Evolutionary conservation across 73 alveolate genomes (phyloP).

Genomic region (Urostyla sp.): DNA sequence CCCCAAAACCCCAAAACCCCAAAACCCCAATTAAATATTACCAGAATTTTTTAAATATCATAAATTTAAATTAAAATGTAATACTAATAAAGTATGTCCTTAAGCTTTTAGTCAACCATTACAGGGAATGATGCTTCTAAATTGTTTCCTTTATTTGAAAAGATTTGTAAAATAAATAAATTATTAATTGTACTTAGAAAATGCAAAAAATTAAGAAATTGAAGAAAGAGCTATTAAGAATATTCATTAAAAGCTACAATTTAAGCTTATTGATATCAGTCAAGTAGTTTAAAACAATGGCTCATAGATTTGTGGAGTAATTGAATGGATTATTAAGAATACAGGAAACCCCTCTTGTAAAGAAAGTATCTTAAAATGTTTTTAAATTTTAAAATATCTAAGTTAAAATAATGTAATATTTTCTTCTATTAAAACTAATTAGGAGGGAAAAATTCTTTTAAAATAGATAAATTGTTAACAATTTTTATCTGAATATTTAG

Average conservation of each 20-base stretch:
- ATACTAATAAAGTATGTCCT: background rate
- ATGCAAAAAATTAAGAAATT: slow-evolving; percentile 40
- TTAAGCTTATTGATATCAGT: slow-evolving; percentile 14
- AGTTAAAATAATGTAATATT: background rate
- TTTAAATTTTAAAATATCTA: background rate
- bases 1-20: slow-evolving; percentile 51
- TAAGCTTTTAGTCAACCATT: background rate
- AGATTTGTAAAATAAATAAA: slow-evolving; percentile 12
- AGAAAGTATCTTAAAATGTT: background rate
- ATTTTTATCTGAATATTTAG: background rate
- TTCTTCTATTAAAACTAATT: background rate
- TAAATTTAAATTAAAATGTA: background rate
- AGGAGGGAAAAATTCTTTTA: slow-evolving; percentile 45
- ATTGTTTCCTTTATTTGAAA: slow-evolving; percentile 25
- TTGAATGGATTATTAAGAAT: slow-evolving; percentile 10
- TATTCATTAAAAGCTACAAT: slow-evolving; percentile 6
- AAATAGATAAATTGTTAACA: background rate
- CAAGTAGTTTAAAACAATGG: slow-evolving; percentile 15
- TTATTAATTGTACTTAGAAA: background rate
- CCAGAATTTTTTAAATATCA: background rate
- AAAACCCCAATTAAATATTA: background rate
- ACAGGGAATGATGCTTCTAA: slow-evolving; percentile 34
- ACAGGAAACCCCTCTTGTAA: slow-evolving; percentile 4
- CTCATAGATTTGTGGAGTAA: background rate
- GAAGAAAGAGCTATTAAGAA: slow-evolving; percentile 47